Base-by-base conservation (phyloP, 768 basidiomycete genomes). In the Rickenella mellea region DNA sequence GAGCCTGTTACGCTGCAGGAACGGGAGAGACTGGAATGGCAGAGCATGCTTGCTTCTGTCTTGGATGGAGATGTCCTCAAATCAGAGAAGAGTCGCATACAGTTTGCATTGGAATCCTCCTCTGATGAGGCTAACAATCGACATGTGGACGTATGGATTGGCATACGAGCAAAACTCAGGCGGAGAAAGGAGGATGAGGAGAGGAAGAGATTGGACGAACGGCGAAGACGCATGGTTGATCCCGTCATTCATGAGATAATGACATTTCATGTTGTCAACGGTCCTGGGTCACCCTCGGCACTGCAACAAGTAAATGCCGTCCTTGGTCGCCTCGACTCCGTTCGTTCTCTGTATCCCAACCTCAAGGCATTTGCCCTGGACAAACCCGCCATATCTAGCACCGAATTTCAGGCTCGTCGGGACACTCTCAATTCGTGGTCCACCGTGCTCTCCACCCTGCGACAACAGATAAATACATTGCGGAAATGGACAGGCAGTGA, bases 401-500 rank as follows among this genome's bases (percentile, higher is more conserved):
- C 64, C 21, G 64, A 68, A 26, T 92, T 94, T 54, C 81, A 83
- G 55, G 69, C 78, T n/a, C 81, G 89, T 35, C 78, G 85, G 45
- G 88, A 96, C 53, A 84, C 92, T 1, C 73, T 98, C 15, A 85
- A 85, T 49, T 84, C 89, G 9, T 99, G 93, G 92, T 83, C 76
- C 31, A 90, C 81, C n/a, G 74, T 97, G 50, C 76, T 89, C 42
- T 74, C 74, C 20, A 80, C 84, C n/a, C 70, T 96, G n/a, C 79
- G 81, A 48, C 77, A 78, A 43, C 88, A 92, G 50, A 79, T 94
- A 42, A 61, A 67, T 20, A 73, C 89, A 27, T 69, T 98, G 20
- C 84, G 85, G 49, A 80, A 81, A 47, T 97, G 94, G 94, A 97
- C 94, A 0, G 92, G 90, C 12, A 89, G 83, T 58, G 85, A 91